Conservation (phyloP, 306 rosid species). For the Erythrophleum fordii region DNA sequence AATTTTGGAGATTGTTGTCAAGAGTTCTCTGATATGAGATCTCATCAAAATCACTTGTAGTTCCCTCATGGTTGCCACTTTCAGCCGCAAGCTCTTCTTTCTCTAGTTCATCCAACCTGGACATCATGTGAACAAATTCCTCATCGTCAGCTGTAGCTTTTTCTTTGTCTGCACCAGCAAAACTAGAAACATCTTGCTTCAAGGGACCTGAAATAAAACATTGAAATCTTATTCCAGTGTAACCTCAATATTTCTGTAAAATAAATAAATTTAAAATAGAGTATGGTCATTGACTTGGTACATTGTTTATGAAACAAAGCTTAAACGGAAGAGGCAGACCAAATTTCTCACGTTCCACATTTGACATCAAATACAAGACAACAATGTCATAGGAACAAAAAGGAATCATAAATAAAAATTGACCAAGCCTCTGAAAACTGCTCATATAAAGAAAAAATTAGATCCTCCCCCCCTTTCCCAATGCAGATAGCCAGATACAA, state of each 20-base stretch:
- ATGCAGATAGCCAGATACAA: background rate
- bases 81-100: constrained; percentile 79
- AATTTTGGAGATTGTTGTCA: constrained; percentile 37
- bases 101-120: constrained; percentile 81
- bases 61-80: constrained; percentile 43
- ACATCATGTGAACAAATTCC: constrained; percentile 59
- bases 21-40: constrained; percentile 46
- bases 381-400: background rate
- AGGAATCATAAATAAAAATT: background rate
- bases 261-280: background rate
- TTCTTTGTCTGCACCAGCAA: constrained; percentile 36
- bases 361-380: background rate
- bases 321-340: background rate
- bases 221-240: constrained; percentile 12
- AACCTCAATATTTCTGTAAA: background rate
- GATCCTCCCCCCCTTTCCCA: background rate
- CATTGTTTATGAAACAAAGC: constrained; percentile 18
- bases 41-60: constrained; percentile 44
- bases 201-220: constrained; percentile 47
- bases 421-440: background rate
- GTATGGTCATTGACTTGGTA: background rate
- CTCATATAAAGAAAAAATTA: background rate
- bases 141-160: constrained; percentile 48
- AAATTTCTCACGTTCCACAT: constrained; percentile 1
- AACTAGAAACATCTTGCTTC: constrained; percentile 44